Conservation (phyloP, 1,139 yeast species). For the Pichia sp. region DNA sequence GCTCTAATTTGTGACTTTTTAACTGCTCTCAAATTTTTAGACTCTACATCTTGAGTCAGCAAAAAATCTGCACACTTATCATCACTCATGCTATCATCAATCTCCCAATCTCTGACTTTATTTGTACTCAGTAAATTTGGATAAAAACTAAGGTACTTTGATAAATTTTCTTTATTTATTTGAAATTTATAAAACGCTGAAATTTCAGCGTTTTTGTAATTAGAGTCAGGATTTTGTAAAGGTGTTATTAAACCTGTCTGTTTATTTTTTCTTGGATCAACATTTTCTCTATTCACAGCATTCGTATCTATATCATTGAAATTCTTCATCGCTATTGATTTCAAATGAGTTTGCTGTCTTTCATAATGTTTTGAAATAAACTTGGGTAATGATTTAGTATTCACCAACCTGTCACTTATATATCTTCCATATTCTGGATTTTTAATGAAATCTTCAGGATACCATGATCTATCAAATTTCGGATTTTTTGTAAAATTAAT, state of each 20-base stretch:
- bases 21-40: conserved; percentile 31
- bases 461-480: conserved; percentile 21
- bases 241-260: conserved; percentile 11
- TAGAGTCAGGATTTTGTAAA: conserved; percentile 11
- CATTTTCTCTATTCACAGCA: neutral
- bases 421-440: conserved; percentile 17
- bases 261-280: conserved; percentile 5
- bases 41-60: conserved; percentile 43
- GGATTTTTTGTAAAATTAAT: conserved; percentile 22
- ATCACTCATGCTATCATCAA: conserved; percentile 35
- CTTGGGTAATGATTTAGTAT: neutral
- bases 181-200: conserved; percentile 31
- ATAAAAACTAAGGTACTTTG: conserved; percentile 7
- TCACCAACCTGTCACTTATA: conserved; percentile 3
- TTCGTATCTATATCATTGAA: conserved; percentile 21
- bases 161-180: conserved; percentile 18
- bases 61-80: conserved; percentile 47
- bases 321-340: conserved; percentile 17
- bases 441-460: conserved; percentile 27
- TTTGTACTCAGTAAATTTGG: conserved; percentile 16
- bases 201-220: conserved; percentile 18
- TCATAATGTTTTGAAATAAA: conserved; percentile 8
- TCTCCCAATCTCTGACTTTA: conserved; percentile 13
- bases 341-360: conserved; percentile 18
- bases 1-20: conserved; percentile 32